A percentile compares a stretch with the other conserved stretches of the same genome.
Evolutionary conservation across 805 yeast species (phyloP).

Genomic region (Starmera amethionina): DNA sequence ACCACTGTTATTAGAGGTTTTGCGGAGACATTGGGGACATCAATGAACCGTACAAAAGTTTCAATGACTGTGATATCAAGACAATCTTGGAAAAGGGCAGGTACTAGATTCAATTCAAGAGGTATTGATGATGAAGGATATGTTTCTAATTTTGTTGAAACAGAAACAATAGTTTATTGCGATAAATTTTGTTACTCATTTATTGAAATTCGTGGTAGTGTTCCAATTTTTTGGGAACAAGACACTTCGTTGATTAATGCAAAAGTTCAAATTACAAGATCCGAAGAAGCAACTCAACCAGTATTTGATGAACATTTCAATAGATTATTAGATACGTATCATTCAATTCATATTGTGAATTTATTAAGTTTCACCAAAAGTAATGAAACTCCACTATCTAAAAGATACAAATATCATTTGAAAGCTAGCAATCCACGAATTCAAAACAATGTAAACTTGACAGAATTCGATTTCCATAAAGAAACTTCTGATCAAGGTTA

Average conservation of each 20-base stretch:
- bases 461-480: conserved; percentile 88
- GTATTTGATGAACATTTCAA: conserved; percentile 78
- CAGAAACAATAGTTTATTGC: conserved; percentile 69
- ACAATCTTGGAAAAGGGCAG: conserved; percentile 96
- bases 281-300: conserved; percentile 87
- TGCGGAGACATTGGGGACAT: conserved; percentile 61
- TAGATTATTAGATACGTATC: conserved; percentile 61
- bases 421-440: conserved; percentile 21
- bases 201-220: conserved; percentile 89
- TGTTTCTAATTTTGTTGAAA: conserved; percentile 93
- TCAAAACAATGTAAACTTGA: conserved; percentile 40
- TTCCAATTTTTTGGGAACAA: conserved; percentile 97
- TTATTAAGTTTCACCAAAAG: conserved; percentile 63
- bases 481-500: conserved; percentile 91
- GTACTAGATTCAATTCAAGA: conserved; percentile 89
- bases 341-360: conserved; percentile 84
- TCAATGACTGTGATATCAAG: conserved; percentile 75
- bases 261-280: conserved; percentile 80
- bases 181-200: conserved; percentile 55
- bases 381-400: conserved; percentile 64
- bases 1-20: conserved; percentile 94
- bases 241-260: conserved; percentile 87
- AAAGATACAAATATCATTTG: conserved; percentile 55
- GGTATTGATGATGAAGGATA: conserved; percentile 94
- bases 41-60: conserved; percentile 27